Evolutionary conservation across 441 rosid species (phyloP).

Genomic region (Jatropha podagrica): DNA sequence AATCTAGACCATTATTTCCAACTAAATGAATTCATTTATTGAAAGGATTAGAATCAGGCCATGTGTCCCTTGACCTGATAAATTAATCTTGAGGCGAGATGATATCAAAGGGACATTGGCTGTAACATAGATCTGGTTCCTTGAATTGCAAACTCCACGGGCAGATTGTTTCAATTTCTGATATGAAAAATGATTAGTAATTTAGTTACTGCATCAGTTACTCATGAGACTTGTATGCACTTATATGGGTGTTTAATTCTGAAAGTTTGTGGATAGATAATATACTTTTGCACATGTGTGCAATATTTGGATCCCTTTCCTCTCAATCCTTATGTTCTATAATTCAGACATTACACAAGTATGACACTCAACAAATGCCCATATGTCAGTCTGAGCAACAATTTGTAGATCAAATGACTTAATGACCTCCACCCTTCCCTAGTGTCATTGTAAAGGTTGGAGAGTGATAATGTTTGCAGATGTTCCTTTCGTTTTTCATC

Average conservation of each 20-base stretch:
- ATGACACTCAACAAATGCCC: no score
- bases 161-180: neutral
- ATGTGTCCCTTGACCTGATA: no score
- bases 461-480: slow-evolving; percentile 14
- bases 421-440: neutral
- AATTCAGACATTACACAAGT: neutral
- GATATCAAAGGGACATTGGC: neutral
- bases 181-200: neutral
- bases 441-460: neutral
- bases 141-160: neutral
- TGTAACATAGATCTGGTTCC: neutral
- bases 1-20: no score
- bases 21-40: no score
- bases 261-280: neutral
- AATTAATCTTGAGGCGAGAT: no score
- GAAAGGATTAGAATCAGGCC: no score
- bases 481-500: neutral
- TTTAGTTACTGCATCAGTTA: neutral
- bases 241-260: neutral
- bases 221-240: no score
- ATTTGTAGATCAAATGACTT: neutral
- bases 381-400: neutral
- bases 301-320: neutral
- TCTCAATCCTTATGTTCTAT: no score
- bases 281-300: no score